Evolutionary conservation across 495 filamentous ascomycete genomes (phyloP).

Genomic region (Trichocladium antarcticum): DNA sequence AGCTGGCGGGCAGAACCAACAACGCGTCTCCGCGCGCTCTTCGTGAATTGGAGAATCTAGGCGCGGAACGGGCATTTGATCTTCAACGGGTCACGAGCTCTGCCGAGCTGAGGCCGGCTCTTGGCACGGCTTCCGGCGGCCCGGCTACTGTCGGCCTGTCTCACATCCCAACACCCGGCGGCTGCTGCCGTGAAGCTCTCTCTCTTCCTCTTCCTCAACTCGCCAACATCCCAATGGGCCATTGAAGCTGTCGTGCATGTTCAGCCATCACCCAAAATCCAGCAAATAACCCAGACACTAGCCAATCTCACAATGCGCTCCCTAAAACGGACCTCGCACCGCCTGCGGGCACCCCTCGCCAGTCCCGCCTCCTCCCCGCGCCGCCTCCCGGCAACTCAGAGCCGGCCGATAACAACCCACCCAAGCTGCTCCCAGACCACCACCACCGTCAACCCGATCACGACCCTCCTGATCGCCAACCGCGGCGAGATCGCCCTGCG

Average conservation of each 20-base stretch:
- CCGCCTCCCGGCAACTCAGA: not conserved
- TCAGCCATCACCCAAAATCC: not conserved
- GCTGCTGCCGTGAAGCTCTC: not conserved
- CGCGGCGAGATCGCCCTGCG: slow-evolving; percentile 94
- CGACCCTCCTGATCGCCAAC: slow-evolving; percentile 89
- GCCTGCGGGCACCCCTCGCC: slow-evolving; percentile 16
- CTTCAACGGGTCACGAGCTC: slow-evolving; percentile 6
- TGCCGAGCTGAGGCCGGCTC: not conserved
- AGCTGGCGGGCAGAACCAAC: too few relatives aligned
- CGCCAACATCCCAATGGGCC: not conserved
- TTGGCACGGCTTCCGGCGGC: not conserved
- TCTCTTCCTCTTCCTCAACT: not conserved
- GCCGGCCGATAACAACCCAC: slow-evolving; percentile 16
- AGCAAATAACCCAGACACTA: not conserved
- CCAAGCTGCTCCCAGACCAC: slow-evolving; percentile 19
- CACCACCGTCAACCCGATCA: slow-evolving; percentile 44
- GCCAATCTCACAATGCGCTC: slow-evolving; percentile 25
- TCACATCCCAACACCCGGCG: not conserved
- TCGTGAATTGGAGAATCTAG: too few relatives aligned
- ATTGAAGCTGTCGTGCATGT: not conserved
- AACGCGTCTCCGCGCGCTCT: too few relatives aligned
- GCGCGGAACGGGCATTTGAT: too few relatives aligned
- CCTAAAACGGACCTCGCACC: slow-evolving; percentile 24
- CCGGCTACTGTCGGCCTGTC: slow-evolving; percentile 19
- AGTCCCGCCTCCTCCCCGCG: slow-evolving; percentile 1